A percentile compares a stretch with the other conserved stretches of the same genome.
phyloP scores from a whole-genome alignment of 2,329 filamentous ascomycete genomes.

The Aspergillus sp. region DNA sequence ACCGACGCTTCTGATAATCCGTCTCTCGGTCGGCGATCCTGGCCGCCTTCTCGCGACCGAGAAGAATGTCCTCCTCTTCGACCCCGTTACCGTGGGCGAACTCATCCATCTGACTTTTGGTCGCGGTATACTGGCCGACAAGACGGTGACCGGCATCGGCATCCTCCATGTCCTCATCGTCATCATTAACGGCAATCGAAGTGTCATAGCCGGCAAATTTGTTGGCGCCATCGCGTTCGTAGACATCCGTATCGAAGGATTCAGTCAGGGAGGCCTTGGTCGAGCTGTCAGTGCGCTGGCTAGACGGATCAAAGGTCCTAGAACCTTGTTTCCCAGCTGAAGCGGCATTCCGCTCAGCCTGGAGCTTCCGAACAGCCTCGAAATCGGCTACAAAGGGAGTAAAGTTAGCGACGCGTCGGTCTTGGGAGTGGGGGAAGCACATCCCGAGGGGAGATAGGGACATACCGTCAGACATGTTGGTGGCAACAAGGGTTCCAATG shows the following conservation, averaged over 20 bases:
- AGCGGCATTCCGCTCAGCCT: slow-evolving; percentile 86
- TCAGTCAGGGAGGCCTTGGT: slow-evolving; percentile 92
- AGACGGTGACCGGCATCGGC: slow-evolving; percentile 72
- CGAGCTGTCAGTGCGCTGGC: slow-evolving; percentile 77
- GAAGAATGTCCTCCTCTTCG: slow-evolving; percentile 87
- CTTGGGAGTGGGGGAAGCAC: neutral
- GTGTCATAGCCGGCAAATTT: slow-evolving; percentile 88
- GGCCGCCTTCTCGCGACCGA: slow-evolving; percentile 82
- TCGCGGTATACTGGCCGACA: slow-evolving; percentile 94
- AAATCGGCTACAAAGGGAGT: slow-evolving; percentile 64
- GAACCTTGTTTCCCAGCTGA: slow-evolving; percentile 77
- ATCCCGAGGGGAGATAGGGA: slow-evolving; percentile 10
- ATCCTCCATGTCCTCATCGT: slow-evolving; percentile 77
- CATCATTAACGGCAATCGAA: slow-evolving; percentile 77
- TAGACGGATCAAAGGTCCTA: slow-evolving; percentile 73
- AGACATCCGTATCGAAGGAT: slow-evolving; percentile 79
- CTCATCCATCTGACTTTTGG: slow-evolving; percentile 87
- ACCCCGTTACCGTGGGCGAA: slow-evolving; percentile 81
- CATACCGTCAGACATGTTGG: slow-evolving; percentile 48
- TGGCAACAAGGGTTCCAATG: slow-evolving; percentile 21
- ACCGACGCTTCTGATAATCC: slow-evolving; percentile 94
- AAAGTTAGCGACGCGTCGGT: slow-evolving; percentile 22
- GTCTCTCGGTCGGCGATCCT: slow-evolving; percentile 91
- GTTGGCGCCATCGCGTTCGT: slow-evolving; percentile 73
- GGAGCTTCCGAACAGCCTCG: slow-evolving; percentile 80